Percentiles rank a stretch among this genome's conserved stretches.
These are phyloP conservation scores for Albophoma yamanashiensis DNA, from an alignment of 2,329 filamentous ascomycete genomes.

Conservation along the genomic window DNA sequence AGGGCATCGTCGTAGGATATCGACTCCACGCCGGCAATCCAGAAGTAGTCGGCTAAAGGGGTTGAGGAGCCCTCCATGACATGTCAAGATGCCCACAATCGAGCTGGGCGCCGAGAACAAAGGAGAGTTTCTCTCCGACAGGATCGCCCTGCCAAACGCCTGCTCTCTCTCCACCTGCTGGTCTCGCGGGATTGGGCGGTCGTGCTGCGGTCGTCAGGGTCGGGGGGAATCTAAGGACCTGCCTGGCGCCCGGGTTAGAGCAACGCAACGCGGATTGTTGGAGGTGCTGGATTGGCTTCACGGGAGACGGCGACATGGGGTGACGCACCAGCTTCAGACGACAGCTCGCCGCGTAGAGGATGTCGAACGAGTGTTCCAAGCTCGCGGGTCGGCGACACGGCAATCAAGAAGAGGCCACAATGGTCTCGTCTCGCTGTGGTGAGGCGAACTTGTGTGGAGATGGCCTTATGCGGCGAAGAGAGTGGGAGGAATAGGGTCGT, in stretches of 20 bases:
- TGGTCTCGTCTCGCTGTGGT: not conserved
- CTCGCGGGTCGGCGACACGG: not conserved
- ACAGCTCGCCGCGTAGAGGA: not conserved
- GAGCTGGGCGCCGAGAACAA: slow-evolving; percentile 5
- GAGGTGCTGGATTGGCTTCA: not conserved
- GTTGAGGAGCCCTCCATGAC: slow-evolving; percentile 52
- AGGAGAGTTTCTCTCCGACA: not conserved
- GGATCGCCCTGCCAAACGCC: not conserved
- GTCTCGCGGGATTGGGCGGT: not conserved
- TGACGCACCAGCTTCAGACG: slow-evolving; percentile 1
- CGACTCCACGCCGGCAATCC: slow-evolving; percentile 62
- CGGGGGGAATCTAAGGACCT: not conserved
- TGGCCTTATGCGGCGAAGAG: not conserved
- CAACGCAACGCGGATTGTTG: not conserved
- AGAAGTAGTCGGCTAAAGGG: slow-evolving; percentile 65
- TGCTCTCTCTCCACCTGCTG: not conserved
- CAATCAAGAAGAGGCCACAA: not conserved
- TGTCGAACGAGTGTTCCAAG: not conserved
- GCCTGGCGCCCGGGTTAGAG: not conserved
- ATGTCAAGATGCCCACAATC: slow-evolving; percentile 22
- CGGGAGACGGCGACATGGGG: not conserved
- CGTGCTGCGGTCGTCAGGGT: not conserved
- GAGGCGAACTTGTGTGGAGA: not conserved
- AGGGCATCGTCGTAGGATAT: slow-evolving; percentile 51
- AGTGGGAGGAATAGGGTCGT: not conserved